A percentile compares a stretch with the other conserved stretches of the same genome.
phyloP scores from a whole-genome alignment of 139 green algal species.

The Chlorella sp. region DNA sequence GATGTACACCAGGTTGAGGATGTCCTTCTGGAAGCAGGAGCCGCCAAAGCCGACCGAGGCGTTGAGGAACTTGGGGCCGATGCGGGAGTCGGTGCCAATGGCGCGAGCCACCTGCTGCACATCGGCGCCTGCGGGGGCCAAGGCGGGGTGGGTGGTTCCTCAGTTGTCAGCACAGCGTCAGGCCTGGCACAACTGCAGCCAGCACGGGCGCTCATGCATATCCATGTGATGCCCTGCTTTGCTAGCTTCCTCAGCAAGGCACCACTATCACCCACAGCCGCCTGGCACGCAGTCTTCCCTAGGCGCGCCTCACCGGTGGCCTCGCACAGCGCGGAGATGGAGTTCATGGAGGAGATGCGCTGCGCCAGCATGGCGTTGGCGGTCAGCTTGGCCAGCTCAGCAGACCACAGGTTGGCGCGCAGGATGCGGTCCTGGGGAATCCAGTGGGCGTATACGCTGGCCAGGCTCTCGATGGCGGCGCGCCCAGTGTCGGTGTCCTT shows the following conservation, averaged over 20 bases:
- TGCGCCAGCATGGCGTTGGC: slow-evolving; percentile 99
- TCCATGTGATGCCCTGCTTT: no score
- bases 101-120: slow-evolving; percentile 90
- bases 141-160: background rate
- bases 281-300: no score
- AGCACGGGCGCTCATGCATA: background rate
- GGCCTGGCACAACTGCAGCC: background rate
- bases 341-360: slow-evolving; percentile 99
- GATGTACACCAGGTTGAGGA: slow-evolving; percentile 98
- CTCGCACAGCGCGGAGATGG: slow-evolving; percentile 98
- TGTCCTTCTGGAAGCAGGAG: slow-evolving; percentile 99
- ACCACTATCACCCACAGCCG: no score
- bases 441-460: slow-evolving; percentile 95
- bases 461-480: slow-evolving; percentile 75
- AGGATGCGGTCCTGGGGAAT: slow-evolving; percentile 94
- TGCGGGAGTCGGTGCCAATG: slow-evolving; percentile 96
- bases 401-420: slow-evolving; percentile 95
- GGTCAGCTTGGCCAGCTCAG: slow-evolving; percentile 98
- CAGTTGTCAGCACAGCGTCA: background rate
- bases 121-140: slow-evolving; percentile 73
- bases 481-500: slow-evolving; percentile 83
- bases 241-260: no score
- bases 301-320: slow-evolving; percentile 66
- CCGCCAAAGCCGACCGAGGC: slow-evolving; percentile 98
- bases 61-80: slow-evolving; percentile 98